Evolutionary conservation across 2,329 filamentous ascomycete species (phyloP), one percentile per base, ranked within the genome.

Genomic region (Phaeosphaeriaceae sp.): DNA sequence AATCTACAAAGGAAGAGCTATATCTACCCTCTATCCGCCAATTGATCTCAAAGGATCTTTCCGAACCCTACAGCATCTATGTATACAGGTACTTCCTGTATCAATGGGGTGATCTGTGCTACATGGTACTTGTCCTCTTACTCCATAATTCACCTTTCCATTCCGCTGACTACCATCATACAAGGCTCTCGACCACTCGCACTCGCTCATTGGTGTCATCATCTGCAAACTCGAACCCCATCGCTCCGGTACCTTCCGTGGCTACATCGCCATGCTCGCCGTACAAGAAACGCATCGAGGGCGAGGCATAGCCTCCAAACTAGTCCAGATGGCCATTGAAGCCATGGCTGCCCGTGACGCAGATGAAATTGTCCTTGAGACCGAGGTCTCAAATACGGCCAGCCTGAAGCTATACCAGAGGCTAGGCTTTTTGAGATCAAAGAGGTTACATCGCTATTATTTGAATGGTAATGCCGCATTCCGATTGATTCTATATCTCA

Each of bases 201-300:
- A 86, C 42, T 82, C 86, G 43, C 83, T 99, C 47, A 84, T 96
- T 51, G 94, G 94, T 48, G 92, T 97, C 37, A 88, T 99, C 36
- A 87, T 99, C 52, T 96, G 89, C 75, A 99, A 99, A 74, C 85
- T 99, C 50, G 94, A 99, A 72, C 83, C 86, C 18, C 94, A 99
- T 76, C 84, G 90, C 17, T 89, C 88, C 5, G 92, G 93, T 57
- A 92, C 92, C 1, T 81, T 92, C 57, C 85, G 94, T 55, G 94
- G 94, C 48, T 99, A 99, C 76, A 97, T 99, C 62, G 94, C 94
- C 67, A 99, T 99, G 94, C 82, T 99, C 34, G 94, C 94, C n/a
- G 92, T 96, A 4, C 85, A 87, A 35, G 85, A 90, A 32, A 79
- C 86, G 20, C 88, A 90, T 66, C 87, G 94, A 17, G 92, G 92